Percentiles rank a stretch among this genome's conserved stretches.
Conservation (phyloP, 495 filamentous ascomycete species). For the Penicillium desertorum region DNA sequence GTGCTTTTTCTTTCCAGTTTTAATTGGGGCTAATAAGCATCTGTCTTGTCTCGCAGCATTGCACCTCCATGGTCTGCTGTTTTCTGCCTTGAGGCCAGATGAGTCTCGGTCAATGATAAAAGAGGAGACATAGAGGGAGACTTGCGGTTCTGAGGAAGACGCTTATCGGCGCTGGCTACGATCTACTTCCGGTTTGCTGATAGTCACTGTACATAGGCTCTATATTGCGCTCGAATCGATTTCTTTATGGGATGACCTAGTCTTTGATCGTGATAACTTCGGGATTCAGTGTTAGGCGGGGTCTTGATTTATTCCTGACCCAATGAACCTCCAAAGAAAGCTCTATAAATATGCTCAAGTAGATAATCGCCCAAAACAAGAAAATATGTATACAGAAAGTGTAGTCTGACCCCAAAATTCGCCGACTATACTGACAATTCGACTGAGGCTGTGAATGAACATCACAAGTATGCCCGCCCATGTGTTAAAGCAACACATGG, state of each 20-base stretch:
- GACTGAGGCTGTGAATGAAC: constrained; percentile 8
- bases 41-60: constrained; percentile 14
- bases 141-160: constrained; percentile 10
- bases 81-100: not conserved
- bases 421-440: constrained; percentile 13
- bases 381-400: constrained; percentile 21
- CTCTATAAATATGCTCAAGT: not conserved
- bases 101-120: constrained; percentile 5
- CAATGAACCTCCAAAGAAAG: not conserved
- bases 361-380: constrained; percentile 5
- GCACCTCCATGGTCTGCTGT: constrained; percentile 15
- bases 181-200: constrained; percentile 5
- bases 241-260: not conserved
- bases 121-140: constrained; percentile 17
- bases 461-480: constrained; percentile 14
- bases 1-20: constrained; percentile 7
- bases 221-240: constrained; percentile 17
- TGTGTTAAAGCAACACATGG: constrained; percentile 12
- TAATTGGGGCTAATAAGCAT: constrained; percentile 14
- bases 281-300: not conserved
- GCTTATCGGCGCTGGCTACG: constrained; percentile 5
- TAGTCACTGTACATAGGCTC: constrained; percentile 31
- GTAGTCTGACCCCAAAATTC: constrained; percentile 4
- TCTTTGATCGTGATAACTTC: not conserved
- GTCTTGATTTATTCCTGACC: not conserved